Percentiles rank a stretch among this genome's conserved stretches.
phyloP scores from a whole-genome alignment of 1,284 basidiomycete genomes.

The Tilletia horrida region DNA sequence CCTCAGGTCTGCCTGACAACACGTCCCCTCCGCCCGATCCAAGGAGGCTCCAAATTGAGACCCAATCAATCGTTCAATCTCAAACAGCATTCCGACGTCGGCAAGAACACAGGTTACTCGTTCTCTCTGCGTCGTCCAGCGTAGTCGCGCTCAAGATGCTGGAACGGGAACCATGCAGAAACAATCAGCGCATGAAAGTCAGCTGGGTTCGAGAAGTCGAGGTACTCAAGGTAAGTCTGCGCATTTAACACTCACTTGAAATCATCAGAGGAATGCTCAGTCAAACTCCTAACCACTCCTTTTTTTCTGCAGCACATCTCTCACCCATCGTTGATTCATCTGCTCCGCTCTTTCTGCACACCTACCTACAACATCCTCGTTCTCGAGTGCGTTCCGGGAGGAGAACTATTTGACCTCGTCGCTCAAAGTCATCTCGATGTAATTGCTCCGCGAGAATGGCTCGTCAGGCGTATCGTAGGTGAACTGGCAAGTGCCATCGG shows the following conservation, averaged over 20 bases:
- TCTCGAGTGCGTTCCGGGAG: conserved; percentile 72
- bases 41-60: background rate
- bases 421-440: conserved; percentile 65
- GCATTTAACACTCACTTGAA: background rate
- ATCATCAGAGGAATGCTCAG: background rate
- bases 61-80: background rate
- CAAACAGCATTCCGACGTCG: background rate
- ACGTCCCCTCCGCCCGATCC: background rate
- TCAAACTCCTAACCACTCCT: background rate
- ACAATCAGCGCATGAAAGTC: conserved; percentile 70
- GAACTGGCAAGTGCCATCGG: conserved; percentile 77
- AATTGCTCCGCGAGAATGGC: conserved; percentile 60
- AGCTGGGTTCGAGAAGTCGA: conserved; percentile 83
- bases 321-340: conserved; percentile 76
- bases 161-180: conserved; percentile 61
- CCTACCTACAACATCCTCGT: conserved; percentile 74
- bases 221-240: conserved; percentile 66
- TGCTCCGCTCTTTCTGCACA: conserved; percentile 72
- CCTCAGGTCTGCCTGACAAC: background rate
- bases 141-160: conserved; percentile 84
- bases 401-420: conserved; percentile 74
- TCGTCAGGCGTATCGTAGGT: conserved; percentile 71
- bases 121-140: conserved; percentile 42
- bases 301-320: conserved; percentile 65
- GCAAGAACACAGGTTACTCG: too few relatives aligned